Percentiles rank a stretch among this genome's conserved stretches.
phyloP scores from a whole-genome alignment of 108 stramenopile genomes.

The Licmophora abbreviata region DNA sequence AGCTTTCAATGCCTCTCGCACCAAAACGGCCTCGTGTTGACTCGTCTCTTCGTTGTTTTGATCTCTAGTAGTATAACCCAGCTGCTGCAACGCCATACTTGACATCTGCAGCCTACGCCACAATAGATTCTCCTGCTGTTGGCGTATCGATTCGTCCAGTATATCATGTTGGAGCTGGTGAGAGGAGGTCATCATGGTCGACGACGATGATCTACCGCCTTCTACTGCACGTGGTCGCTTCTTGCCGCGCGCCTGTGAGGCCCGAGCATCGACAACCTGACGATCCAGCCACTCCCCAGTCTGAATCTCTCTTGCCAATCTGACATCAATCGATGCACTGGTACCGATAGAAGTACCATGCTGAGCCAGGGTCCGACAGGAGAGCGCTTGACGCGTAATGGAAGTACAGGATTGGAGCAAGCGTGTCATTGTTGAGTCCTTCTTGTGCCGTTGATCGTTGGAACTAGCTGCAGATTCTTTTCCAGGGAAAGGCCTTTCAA shows the following conservation, averaged over 20 bases:
- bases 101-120: background rate
- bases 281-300: conserved; percentile 12
- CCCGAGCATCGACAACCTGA: conserved; percentile 7
- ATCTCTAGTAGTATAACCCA: too few species aligned
- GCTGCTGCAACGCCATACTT: background rate
- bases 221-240: conserved; percentile 1
- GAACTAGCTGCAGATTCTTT: too few species aligned
- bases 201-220: background rate
- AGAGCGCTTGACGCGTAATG: background rate
- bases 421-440: too few species aligned
- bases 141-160: conserved; percentile 5
- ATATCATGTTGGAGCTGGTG: conserved; percentile 2
- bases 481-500: too few species aligned
- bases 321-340: too few species aligned
- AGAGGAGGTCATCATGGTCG: background rate
- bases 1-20: background rate
- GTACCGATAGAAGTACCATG: too few species aligned
- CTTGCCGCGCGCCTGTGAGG: background rate
- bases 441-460: too few species aligned
- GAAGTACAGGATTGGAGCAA: background rate
- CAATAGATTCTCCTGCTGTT: conserved; percentile 1
- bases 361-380: background rate
- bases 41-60: too few species aligned
- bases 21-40: background rate
- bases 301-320: too few species aligned